Base-by-base conservation (phyloP, 202 grass and related monocot species). In the Digitaria exilis region DNA sequence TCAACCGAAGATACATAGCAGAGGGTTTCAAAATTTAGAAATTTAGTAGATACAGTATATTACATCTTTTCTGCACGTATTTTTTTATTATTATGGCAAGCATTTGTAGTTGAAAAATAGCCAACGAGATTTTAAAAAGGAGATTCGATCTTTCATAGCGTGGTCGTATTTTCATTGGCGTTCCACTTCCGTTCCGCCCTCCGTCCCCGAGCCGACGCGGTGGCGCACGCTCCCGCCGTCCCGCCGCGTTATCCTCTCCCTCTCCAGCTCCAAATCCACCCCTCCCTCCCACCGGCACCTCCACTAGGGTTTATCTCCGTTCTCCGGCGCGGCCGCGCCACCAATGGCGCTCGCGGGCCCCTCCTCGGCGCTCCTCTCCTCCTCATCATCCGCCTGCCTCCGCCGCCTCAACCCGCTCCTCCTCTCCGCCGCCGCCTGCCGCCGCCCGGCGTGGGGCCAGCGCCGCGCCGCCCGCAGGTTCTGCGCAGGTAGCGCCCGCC, bases 271-370 rank as follows among this genome's bases (percentile, higher is more conserved):
- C 64, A 81, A 81, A 81, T 12, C 69, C 44, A 72, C 84, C 84
- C 74, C 86, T 73, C 7, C 41, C 65, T 42, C 32, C n/a, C 65
- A 5, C 9, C 64, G 34, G 19, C 51, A 22, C 15, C 11, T 46
- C 4, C 37, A 43, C 73, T 87, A 87, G 88, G 88, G 84, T 90
- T 90, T 90, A 76, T 73, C 83, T 37, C 75, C 32, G 3, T 70
- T 78, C 78, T 37, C 75, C 32, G 5, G 41, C n/a, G 65, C 46
- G 58, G 24, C 87, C 35, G 60, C 71, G 80, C 80, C 57, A 60
- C 26, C 74, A 86, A 98, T 98, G 96, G 96, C 87, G 65, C 73
- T 98, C 67, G 59, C 87, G 62, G 82, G 73, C 35, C 78, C 80
- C 39, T 90, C 84, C 78, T 79, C 71, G 35, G 71, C 50, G 13